A percentile compares a stretch with the other conserved stretches of the same genome.
phyloP scores from a whole-genome alignment of 192 early-diverging fungal species.

The Pecoramyces ruminantium region DNA sequence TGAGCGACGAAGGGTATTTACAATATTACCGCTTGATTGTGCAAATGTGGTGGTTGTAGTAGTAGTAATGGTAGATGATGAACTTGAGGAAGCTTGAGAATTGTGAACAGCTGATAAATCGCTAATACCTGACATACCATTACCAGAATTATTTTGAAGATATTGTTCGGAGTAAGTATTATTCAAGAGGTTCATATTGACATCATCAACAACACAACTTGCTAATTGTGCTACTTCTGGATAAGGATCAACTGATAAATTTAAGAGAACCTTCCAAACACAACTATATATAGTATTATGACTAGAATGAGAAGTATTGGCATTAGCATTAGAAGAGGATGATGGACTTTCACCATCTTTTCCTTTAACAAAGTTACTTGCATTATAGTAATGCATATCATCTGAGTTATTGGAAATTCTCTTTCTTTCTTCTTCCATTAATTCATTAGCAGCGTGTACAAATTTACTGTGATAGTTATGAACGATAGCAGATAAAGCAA shows the following conservation, averaged over 20 bases:
- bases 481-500: conserved; percentile 55
- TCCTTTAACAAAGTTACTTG: neutral
- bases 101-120: neutral
- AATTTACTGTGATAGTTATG: conserved; percentile 46
- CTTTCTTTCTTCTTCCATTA: conserved; percentile 15
- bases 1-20: neutral
- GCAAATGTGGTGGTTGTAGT: conserved; percentile 7
- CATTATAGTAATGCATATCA: neutral
- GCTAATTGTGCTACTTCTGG: conserved; percentile 55
- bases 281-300: conserved; percentile 35
- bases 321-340: conserved; percentile 4
- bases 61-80: conserved; percentile 5
- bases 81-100: conserved; percentile 1
- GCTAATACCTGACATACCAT: neutral
- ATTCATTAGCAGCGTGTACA: conserved; percentile 41
- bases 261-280: conserved; percentile 71
- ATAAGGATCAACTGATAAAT: conserved; percentile 66
- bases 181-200: conserved; percentile 24
- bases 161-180: conserved; percentile 4
- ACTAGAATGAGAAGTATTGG: neutral
- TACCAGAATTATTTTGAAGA: neutral
- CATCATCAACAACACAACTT: conserved; percentile 52
- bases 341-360: conserved; percentile 9
- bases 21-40: conserved; percentile 1
- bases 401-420: conserved; percentile 8